These are phyloP conservation scores for Grosmannia penicillata DNA, from an alignment of 2,329 filamentous ascomycete genomes.

Conservation along the genomic window DNA sequence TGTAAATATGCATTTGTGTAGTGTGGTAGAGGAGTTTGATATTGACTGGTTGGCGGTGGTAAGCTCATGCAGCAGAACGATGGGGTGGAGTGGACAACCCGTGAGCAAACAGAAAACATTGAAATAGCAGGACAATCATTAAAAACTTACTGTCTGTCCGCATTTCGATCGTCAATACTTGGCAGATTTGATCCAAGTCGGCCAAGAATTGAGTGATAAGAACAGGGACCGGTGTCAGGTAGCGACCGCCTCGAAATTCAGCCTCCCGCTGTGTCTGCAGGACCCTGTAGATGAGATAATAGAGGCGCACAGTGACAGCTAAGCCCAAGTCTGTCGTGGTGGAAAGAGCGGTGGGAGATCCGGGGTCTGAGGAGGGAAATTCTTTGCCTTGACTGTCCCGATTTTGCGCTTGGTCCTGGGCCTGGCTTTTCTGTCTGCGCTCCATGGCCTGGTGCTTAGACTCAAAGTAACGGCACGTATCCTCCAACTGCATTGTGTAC, in stretches of 20 bases:
- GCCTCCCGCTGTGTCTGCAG: constrained; percentile 8
- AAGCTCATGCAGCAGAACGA: not conserved
- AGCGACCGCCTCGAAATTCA: constrained; percentile 6
- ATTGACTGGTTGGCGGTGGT: constrained; percentile 3
- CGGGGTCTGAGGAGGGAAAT: no score
- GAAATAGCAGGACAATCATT: not conserved
- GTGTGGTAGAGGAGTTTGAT: constrained; percentile 11
- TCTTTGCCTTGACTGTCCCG: no score
- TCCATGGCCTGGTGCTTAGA: not conserved
- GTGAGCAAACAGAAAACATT: not conserved
- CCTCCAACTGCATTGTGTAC: constrained; percentile 18
- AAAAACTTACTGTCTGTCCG: constrained; percentile 3
- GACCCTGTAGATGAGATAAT: constrained; percentile 9
- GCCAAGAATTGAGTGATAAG: constrained; percentile 5
- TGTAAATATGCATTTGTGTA: constrained; percentile 10
- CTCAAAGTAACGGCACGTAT: constrained; percentile 9
- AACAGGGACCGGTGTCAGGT: constrained; percentile 1
- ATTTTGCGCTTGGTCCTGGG: not conserved
- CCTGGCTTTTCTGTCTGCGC: not conserved
- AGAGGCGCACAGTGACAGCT: constrained; percentile 9
- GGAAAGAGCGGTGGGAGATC: not conserved
- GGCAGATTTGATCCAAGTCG: constrained; percentile 8
- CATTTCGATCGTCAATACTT: constrained; percentile 1
- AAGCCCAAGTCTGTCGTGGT: not conserved
- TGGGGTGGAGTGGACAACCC: not conserved